Evolutionary conservation across 148 eudicot genomes (phyloP), one percentile per base, ranked within the genome.

Genomic region (Fagopyrum homotropicum): DNA sequence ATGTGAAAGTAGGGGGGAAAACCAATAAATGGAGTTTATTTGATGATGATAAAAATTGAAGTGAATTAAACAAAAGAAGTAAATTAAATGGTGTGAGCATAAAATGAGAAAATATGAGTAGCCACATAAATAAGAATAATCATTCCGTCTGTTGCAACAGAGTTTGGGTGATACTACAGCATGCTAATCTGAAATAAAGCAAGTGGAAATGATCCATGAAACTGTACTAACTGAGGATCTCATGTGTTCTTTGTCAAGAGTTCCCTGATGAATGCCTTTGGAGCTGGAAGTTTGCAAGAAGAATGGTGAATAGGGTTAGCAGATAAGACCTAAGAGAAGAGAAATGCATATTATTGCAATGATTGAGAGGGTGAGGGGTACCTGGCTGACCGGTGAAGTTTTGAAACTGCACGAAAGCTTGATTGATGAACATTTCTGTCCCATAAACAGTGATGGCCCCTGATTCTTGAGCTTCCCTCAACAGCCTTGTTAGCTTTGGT

Each of bases 401-500:
- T 48, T 57, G 30, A 60, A 77, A 77, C 64, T 77, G 80, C 19
- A 77, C 76, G 51, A 72, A 77, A 72, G 80, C 80, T 72, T 77
- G 80, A 77, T 77, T 77, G 76, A 77, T 77, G 56, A 77, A 77
- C 80, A 77, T 77, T 35, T 77, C 80, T 16, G 80, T 77, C 17
- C 80, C 75, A 19, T 77, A 77, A 57, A 77, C 80, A 16, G 73
- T 50, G 22, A 57, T 70, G 17, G 60, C 72, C 61, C 80, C 80
- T 6, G 72, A 60, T 59, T 77, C 75, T 61, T 77, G 80, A 9
- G 80, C 80, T 48, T 72, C 76, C 35, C 71, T 77, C 75, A 77
- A 17, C 12, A 77, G 76, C 73, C 72, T 72, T 12, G 80, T 77
- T 45, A 77, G 56, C 60, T 77, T 77, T 35, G 80, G 80, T 11